phyloP scores from a whole-genome alignment of 352 stramenopile species.

The Halophytophthora polymorphica region DNA sequence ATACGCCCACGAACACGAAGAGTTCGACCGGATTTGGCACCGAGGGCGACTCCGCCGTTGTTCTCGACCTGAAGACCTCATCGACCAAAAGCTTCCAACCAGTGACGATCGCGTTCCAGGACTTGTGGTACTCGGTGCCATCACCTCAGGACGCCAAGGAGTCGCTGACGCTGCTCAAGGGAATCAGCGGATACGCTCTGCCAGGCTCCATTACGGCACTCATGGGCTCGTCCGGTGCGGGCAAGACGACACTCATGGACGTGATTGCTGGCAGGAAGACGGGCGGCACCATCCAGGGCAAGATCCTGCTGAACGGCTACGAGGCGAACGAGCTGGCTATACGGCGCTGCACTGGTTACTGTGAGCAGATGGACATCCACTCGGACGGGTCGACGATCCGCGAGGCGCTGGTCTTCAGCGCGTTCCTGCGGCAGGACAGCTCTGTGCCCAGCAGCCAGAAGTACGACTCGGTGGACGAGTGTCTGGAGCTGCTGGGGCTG shows the following conservation, averaged over 20 bases:
- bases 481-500: constrained; percentile 13
- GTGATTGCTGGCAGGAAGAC: constrained; percentile 91
- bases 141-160: constrained; percentile 28
- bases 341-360: constrained; percentile 22
- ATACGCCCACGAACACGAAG: constrained; percentile 8
- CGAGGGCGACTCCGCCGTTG: not conserved
- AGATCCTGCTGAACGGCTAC: constrained; percentile 48
- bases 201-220: constrained; percentile 48
- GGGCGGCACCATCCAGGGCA: constrained; percentile 58
- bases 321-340: constrained; percentile 29
- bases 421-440: constrained; percentile 43
- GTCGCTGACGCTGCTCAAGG: constrained; percentile 63
- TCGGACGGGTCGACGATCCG: constrained; percentile 73
- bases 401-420: constrained; percentile 84
- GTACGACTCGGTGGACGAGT: constrained; percentile 14
- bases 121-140: constrained; percentile 38
- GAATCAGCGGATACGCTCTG: constrained; percentile 34
- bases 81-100: constrained; percentile 13
- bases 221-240: constrained; percentile 56
- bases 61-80: constrained; percentile 1
- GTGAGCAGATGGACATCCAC: constrained; percentile 24
- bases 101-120: constrained; percentile 28
- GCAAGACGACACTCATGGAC: constrained; percentile 92
- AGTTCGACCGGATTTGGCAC: not conserved
- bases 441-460: constrained; percentile 11